A percentile compares a stretch with the other conserved stretches of the same genome.
Evolutionary conservation across 2,329 filamentous ascomycete species (phyloP).

Genomic region (Beauveria australis): DNA sequence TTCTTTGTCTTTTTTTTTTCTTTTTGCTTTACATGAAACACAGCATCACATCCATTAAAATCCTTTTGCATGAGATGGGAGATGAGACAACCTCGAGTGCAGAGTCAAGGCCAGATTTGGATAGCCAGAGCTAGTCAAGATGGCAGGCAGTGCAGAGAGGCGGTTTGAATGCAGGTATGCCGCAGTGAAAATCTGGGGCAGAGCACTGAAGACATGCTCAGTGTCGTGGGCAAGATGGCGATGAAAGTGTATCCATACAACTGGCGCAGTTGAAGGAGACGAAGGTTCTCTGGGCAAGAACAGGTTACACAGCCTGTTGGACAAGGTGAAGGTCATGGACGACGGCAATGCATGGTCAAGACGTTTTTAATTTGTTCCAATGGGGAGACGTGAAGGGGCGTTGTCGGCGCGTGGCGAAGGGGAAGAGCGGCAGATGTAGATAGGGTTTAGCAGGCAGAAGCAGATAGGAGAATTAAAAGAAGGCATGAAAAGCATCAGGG

Average conservation of each 20-base stretch:
- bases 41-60: constrained; percentile 6
- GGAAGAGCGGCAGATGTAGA: constrained; percentile 1
- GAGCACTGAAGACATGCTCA: background rate
- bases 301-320: background rate
- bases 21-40: constrained; percentile 8
- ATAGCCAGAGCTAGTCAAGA: constrained; percentile 7
- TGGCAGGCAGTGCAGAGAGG: background rate
- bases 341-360: background rate
- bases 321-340: constrained; percentile 4
- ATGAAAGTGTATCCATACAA: background rate
- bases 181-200: background rate
- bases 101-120: constrained; percentile 1
- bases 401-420: background rate
- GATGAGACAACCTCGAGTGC: background rate
- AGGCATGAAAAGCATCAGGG: background rate
- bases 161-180: background rate
- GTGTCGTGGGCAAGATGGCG: background rate
- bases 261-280: background rate
- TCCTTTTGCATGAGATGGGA: constrained; percentile 5
- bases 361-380: background rate
- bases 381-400: background rate
- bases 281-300: background rate
- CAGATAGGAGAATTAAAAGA: constrained; percentile 1
- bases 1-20: background rate
- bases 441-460: background rate